Conservation (phyloP, 2,329 filamentous ascomycete genomes). For the Gnomoniopsis sp. region DNA sequence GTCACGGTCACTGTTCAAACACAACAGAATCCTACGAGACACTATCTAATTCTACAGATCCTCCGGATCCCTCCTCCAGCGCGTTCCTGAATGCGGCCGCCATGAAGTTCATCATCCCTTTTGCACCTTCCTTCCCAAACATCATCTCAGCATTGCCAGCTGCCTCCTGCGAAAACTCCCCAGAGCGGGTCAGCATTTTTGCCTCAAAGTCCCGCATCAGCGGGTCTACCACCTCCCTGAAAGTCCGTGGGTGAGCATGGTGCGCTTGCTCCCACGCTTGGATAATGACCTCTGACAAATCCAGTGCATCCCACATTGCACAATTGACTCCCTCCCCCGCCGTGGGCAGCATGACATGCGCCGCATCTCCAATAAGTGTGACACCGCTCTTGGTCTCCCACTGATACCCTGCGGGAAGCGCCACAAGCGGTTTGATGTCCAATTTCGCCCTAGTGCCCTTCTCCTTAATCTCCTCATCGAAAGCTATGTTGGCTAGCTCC, state of each 20-base stretch:
- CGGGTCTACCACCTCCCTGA: constrained; percentile 19
- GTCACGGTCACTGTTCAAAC: background rate
- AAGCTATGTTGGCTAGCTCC: constrained; percentile 26
- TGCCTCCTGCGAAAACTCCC: constrained; percentile 16
- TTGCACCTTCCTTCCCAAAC: constrained; percentile 16
- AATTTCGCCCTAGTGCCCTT: constrained; percentile 17
- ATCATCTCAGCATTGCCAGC: constrained; percentile 13
- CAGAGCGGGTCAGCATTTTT: constrained; percentile 17
- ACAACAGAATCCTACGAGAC: background rate
- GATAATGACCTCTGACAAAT: constrained; percentile 34
- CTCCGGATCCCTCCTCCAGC: background rate
- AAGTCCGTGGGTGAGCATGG: background rate
- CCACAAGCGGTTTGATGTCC: constrained; percentile 27
- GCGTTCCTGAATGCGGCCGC: background rate
- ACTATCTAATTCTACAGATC: no score
- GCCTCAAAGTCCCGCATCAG: constrained; percentile 24
- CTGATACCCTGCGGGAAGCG: constrained; percentile 38
- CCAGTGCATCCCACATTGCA: constrained; percentile 47
- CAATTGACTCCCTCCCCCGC: constrained; percentile 53
- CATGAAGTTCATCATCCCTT: constrained; percentile 11
- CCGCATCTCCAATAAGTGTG: constrained; percentile 53
- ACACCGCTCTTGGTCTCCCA: constrained; percentile 41
- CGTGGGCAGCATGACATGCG: constrained; percentile 50
- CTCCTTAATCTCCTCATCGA: constrained; percentile 23
- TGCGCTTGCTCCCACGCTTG: background rate